Conservation (phyloP, 345 rosid species). For the Brassica carinata region DNA sequence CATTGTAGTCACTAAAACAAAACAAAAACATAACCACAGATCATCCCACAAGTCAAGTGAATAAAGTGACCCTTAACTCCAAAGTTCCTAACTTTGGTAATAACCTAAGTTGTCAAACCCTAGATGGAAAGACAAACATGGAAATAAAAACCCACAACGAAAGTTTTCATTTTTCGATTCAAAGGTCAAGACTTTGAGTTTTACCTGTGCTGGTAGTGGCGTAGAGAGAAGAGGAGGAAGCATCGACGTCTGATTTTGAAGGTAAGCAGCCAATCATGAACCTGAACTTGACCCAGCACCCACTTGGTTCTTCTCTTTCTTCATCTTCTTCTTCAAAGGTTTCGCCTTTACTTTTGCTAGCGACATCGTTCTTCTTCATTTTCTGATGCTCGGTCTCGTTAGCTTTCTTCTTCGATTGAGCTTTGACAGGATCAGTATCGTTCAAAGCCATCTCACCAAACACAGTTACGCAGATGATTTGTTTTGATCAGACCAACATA, state of each 20-base stretch:
- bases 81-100: conserved; percentile 7
- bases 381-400: conserved; percentile 48
- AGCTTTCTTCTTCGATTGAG: conserved; percentile 27
- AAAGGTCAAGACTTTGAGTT: neutral
- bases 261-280: conserved; percentile 62
- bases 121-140: conserved; percentile 24
- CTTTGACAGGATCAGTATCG: conserved; percentile 8
- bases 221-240: conserved; percentile 51
- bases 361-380: conserved; percentile 34
- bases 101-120: conserved; percentile 19
- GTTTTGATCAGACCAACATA: conserved; percentile 10
- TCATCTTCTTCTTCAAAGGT: conserved; percentile 52
- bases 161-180: neutral
- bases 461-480: conserved; percentile 3
- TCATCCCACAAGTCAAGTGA: neutral
- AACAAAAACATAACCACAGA: neutral
- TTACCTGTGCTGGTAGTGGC: conserved; percentile 57
- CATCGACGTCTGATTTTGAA: conserved; percentile 82
- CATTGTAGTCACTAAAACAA: conserved; percentile 36
- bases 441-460: conserved; percentile 34
- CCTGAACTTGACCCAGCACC: conserved; percentile 73
- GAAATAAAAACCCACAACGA: conserved; percentile 25
- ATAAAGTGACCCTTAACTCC: neutral
- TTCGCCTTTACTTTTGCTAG: conserved; percentile 29
- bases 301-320: conserved; percentile 47